A percentile compares a stretch with the other conserved stretches of the same genome.
Evolutionary conservation across 2,329 filamentous ascomycete species (phyloP).

Genomic region (Penicillium sp.): DNA sequence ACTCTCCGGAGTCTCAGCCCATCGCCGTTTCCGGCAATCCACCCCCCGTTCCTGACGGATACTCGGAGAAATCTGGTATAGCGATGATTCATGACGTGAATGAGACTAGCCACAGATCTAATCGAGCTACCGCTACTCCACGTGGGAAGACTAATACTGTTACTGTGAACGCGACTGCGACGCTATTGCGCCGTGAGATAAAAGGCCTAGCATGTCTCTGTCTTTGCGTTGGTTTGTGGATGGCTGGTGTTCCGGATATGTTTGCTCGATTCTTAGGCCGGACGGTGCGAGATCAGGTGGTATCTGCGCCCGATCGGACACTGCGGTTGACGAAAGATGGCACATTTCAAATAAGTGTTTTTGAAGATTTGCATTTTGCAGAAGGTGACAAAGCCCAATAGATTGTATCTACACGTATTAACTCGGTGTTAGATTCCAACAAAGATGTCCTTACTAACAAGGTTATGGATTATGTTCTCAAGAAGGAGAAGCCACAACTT

Average conservation of each 20-base stretch:
- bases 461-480: conserved; percentile 61
- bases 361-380: conserved; percentile 71
- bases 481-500: conserved; percentile 57
- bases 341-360: conserved; percentile 56
- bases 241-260: neutral
- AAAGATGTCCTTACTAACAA: conserved; percentile 59
- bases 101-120: neutral
- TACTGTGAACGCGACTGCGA: neutral
- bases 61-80: neutral
- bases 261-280: neutral
- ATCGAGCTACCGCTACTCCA: neutral
- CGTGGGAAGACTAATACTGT: neutral
- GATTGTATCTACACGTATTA: conserved; percentile 23
- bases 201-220: neutral
- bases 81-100: neutral
- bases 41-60: neutral
- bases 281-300: neutral
- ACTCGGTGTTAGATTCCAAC: conserved; percentile 7
- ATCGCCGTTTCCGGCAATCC: neutral
- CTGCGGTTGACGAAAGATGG: conserved; percentile 24
- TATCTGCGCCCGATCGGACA: neutral
- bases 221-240: neutral
- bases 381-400: conserved; percentile 57
- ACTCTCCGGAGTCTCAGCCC: neutral
- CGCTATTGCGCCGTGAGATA: neutral